Base-by-base conservation (phyloP, 164 flowering plant genomes). In the Sedum album region DNA sequence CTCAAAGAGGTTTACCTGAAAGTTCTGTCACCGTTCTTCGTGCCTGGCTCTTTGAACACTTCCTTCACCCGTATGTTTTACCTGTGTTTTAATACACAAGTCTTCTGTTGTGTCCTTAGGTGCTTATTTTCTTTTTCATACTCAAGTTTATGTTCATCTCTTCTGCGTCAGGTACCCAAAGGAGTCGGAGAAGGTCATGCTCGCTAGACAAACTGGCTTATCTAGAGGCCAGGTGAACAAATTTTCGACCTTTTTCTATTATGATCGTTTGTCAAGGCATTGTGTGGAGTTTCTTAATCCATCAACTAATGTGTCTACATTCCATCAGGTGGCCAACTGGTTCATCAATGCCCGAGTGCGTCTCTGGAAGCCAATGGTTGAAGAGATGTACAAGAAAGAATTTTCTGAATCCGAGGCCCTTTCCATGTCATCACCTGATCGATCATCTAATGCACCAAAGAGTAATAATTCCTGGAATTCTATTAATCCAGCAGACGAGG, bases 11-110 rank as follows among this genome's bases (percentile, higher is more conserved):
- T 11, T 80, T 94, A 51, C 99, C 99, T 35, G 99, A 94, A 74
- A 86, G 78, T 72, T 86, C 97, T 36, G 99, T 94, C 66, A 82
- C 97, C 1, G 73, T 91, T 41, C 97, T 94, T 51, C 91, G 97
- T 28, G 92, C 96, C 73, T 91, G 99, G 99, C 79, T 94, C 28
- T 94, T 94, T 70, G 96, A 90, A 80, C 97, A 94, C 76, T 94
- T 94, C 74, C 96, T 94, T 70, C 93, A 91, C 69, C 99, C 99
- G 96, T 94, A 85, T 28, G 87, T 70, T 23, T 42, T 21, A 35
- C 55, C 60, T 2, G 42, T n/a, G n/a, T n/a, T 14, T 39, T 39
- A 5, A 14, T 39, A 39, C 42, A 39, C 13, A 4, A 39, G 42
- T 14, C 42, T 4, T 44, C 17, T 44, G 15, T 44, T 15, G 48